phyloP scores from a whole-genome alignment of 768 basidiomycete species.

The Rhizopogon vesiculosus region DNA sequence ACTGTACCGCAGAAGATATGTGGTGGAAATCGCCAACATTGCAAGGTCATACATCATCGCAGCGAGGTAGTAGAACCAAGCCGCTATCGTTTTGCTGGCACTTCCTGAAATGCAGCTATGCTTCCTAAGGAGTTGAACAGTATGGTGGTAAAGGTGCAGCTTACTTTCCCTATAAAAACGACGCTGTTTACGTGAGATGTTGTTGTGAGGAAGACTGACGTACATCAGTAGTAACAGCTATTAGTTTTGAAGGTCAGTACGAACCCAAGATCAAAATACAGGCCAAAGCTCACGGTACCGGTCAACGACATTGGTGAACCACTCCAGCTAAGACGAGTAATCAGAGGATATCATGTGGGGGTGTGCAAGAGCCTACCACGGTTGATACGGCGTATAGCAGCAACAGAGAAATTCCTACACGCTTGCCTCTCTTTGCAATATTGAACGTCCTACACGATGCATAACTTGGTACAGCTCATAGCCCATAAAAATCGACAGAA shows the following conservation, averaged over 20 bases:
- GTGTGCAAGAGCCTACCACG: conserved; percentile 31
- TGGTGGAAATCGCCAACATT: conserved; percentile 44
- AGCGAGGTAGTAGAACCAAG: conserved; percentile 56
- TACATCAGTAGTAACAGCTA: conserved; percentile 18
- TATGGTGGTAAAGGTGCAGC: conserved; percentile 1
- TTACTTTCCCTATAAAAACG: conserved; percentile 31
- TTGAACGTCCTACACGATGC: conserved; percentile 44
- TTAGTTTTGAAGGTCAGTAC: conserved; percentile 4
- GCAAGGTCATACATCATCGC: conserved; percentile 55
- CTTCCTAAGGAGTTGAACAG: background rate
- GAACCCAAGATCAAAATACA: background rate
- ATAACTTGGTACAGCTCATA: background rate
- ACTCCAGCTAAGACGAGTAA: conserved; percentile 40
- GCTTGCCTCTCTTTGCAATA: conserved; percentile 42
- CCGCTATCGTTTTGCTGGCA: conserved; percentile 27
- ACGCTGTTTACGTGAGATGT: background rate
- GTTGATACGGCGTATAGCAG: conserved; percentile 36
- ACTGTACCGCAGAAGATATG: conserved; percentile 46
- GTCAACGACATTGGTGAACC: conserved; percentile 49
- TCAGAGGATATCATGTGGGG: background rate
- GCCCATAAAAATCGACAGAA: background rate
- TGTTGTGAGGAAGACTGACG: conserved; percentile 4
- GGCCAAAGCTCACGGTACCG: conserved; percentile 42
- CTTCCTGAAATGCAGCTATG: conserved; percentile 45
- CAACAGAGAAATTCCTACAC: conserved; percentile 36